Percentiles rank a stretch among this genome's conserved stretches.
Conservation (phyloP, 805 yeast genomes). For the Cyberlindnera japonica region DNA sequence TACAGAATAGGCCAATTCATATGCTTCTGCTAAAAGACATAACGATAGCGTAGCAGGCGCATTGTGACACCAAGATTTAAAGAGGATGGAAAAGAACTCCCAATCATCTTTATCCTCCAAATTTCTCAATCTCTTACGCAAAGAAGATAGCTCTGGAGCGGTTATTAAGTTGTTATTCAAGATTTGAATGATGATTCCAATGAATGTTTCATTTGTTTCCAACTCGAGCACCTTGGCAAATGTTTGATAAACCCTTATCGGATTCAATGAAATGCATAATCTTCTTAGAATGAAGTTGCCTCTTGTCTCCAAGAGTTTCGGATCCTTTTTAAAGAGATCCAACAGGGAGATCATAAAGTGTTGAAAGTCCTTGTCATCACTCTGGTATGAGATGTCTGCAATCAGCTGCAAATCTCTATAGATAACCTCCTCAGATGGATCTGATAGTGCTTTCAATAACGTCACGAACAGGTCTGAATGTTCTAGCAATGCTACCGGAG, state of each 20-base stretch:
- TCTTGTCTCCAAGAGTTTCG: conserved; percentile 59
- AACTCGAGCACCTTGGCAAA: conserved; percentile 69
- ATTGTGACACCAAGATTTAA: conserved; percentile 89
- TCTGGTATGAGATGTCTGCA: conserved; percentile 66
- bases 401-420: conserved; percentile 66
- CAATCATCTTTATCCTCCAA: conserved; percentile 63
- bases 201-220: conserved; percentile 62
- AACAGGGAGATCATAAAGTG: conserved; percentile 71
- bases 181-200: conserved; percentile 79
- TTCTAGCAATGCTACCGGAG: conserved; percentile 52
- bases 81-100: conserved; percentile 67
- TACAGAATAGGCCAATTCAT: conserved; percentile 82
- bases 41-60: conserved; percentile 84
- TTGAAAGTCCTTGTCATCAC: conserved; percentile 72
- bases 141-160: conserved; percentile 69
- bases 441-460: conserved; percentile 65
- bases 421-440: conserved; percentile 74
- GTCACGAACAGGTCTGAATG: conserved; percentile 69
- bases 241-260: conserved; percentile 79
- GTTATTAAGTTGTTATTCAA: conserved; percentile 82
- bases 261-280: conserved; percentile 72
- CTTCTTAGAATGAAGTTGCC: conserved; percentile 84
- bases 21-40: conserved; percentile 81
- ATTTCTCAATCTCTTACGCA: conserved; percentile 65
- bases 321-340: conserved; percentile 64